Percentiles rank a stretch among this genome's conserved stretches.
Conservation (phyloP, 129 eudicot species). For the Tagetes erecta region DNA sequence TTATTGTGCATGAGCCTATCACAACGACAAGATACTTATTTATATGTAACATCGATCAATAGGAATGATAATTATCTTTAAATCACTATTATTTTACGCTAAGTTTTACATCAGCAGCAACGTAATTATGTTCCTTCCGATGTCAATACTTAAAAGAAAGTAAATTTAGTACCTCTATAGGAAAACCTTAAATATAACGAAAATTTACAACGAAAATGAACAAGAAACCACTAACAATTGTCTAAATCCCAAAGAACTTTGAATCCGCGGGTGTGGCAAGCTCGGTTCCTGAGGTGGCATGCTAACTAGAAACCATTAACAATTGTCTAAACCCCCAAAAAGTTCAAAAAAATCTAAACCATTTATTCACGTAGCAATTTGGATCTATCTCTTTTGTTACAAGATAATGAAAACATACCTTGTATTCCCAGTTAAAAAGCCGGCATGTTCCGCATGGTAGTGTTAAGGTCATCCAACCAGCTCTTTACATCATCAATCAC, state of each 20-base stretch:
- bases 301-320: too few relatives aligned
- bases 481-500: slow-evolving; percentile 15
- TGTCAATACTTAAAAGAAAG: too few relatives aligned
- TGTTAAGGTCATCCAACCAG: slow-evolving; percentile 35
- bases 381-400: background rate
- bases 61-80: too few relatives aligned
- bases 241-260: background rate
- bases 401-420: slow-evolving; percentile 18
- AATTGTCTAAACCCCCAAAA: too few relatives aligned
- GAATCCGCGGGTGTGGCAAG: too few relatives aligned
- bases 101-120: too few relatives aligned
- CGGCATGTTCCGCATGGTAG: slow-evolving; percentile 4
- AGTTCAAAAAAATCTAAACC: too few relatives aligned
- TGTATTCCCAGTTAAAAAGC: slow-evolving; percentile 4
- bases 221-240: background rate
- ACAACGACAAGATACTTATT: background rate
- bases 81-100: too few relatives aligned
- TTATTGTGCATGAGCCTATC: background rate
- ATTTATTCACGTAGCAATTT: background rate
- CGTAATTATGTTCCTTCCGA: too few relatives aligned
- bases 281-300: too few relatives aligned
- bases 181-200: background rate
- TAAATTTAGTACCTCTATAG: too few relatives aligned
- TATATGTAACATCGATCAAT: too few relatives aligned
- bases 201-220: background rate